Base-by-base conservation (phyloP, 2,329 filamentous ascomycete genomes). In the Nothophaeocryptopus gaeumannii region DNA sequence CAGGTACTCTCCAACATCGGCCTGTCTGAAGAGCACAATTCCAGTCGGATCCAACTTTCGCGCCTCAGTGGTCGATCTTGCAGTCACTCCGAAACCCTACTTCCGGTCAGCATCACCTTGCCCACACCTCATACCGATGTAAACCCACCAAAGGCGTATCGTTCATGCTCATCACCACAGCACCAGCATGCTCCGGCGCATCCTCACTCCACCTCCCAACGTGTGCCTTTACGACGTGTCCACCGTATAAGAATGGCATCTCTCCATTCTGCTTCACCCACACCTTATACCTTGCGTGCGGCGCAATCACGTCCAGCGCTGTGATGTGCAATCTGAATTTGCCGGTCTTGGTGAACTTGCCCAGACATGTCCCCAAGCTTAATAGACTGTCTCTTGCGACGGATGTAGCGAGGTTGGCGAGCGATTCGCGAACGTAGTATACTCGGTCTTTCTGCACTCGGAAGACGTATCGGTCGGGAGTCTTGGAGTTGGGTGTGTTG, bases 251-350 rank as follows among this genome's bases (percentile, higher is more conserved):
- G 70, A 95, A 97, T 1, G 93, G 92, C 90, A 96, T 96, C 66
- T 95, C 91, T 60, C 93, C 93, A 72, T 97, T 97, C 52, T 85
- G 81, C 73, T 95, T 95, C 60, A 99, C 85, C 90, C 91, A 97
- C 62, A 97, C 84, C 82, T 97, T 97, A 75, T 96, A 95, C 52
- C 93, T 80, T 38, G 92, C 92, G 70, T 96, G 89, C 58, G 89
- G 86, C 50, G 91, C 88, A 59, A 99, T 86, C 56, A 96, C 82
- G 56, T 90, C 86, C 51, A 99, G 78, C n/a, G 81, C 88, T 1
- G 92, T 97, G 67, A 97, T 88, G 74, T 96, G 91, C 47, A 99
- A 78, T 45, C 92, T 79, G 76, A 99, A 97, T 72, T 97, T 96
- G 56, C 90, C 89, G 4, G 90, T 88, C 78, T 96, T 97, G 55